Evolutionary conservation across 345 rosid genomes (phyloP), one percentile per base, ranked within the genome.

Genomic region (Gossypium stocksii): DNA sequence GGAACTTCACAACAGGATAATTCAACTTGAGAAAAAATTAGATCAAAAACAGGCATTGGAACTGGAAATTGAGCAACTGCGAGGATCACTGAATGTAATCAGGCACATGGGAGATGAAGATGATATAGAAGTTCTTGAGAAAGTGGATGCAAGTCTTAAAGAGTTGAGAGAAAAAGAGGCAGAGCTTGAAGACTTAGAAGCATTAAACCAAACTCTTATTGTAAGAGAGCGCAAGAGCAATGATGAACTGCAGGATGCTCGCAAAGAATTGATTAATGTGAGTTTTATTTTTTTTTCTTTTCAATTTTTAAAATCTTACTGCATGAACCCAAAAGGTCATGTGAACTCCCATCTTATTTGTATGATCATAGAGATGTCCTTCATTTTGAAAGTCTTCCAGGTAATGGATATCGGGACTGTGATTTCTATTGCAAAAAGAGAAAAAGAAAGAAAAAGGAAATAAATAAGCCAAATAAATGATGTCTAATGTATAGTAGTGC

Each of bases 201-300:
- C 89, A 48, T 81, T 90, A 77, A 91, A 90, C 83, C 98, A 93
- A 84, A 81, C 89, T 59, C 94, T 95, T 75, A 80, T 93, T 63
- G 90, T 95, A 20, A 84, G 81, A 77, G 97, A 95, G 81, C 89
- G 93, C 14, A 84, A 79, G 87, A 93, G 87, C 89, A 95, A 93
- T 63, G 93, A 91, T 77, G 98, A 91, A 85, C 89, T 95, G 78
- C 97, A 91, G 82, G 99, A 91, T 17, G 97, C 94, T 76, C 92
- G 98, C 58, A 93, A 85, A 75, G 98, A 90, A 82, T 69, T 95
- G 79, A 84, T 95, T 78, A 87, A 77, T 73, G 98, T 91, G 74
- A 76, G 98, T 85, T 53, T 2, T 25, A 13, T 60, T 45, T 64
- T 66, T 0, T 44, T 19, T 34, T 63, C 38, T 74, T 56, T 25